Evolutionary conservation across 441 rosid genomes (phyloP).

Genomic region (Pelargonium myrrhifolium): DNA sequence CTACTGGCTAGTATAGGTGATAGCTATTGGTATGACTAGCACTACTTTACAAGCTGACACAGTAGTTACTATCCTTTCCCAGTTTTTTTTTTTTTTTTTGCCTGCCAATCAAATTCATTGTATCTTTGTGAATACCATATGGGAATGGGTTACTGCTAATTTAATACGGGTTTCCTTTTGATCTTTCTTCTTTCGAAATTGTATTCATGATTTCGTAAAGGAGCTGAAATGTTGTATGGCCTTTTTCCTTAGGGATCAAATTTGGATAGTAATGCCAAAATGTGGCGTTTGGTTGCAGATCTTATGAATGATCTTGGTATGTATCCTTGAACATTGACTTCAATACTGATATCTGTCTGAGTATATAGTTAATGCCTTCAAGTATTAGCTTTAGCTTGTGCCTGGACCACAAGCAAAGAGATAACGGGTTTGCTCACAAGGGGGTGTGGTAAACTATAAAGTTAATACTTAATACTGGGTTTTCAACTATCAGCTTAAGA

Average conservation of each 20-base stretch:
- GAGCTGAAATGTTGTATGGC: slow-evolving; percentile 11
- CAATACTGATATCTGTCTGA: not conserved
- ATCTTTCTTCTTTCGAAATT: not conserved
- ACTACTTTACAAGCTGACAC: not conserved
- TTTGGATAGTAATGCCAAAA: slow-evolving; percentile 88
- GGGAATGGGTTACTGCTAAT: not conserved
- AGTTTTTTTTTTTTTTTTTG: not conserved
- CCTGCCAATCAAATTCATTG: not conserved
- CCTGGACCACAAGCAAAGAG: no score
- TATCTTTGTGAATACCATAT: not conserved
- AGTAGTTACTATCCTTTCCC: not conserved
- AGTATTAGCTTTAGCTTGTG: no score
- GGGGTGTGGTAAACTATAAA: no score
- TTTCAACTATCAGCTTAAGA: no score
- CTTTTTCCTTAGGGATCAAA: slow-evolving; percentile 65
- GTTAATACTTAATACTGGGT: no score
- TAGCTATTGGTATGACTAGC: not conserved
- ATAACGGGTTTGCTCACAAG: no score
- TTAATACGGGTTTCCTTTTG: not conserved
- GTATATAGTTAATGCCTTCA: no score
- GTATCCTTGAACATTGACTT: slow-evolving; percentile 12
- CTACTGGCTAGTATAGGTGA: not conserved
- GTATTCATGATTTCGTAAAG: not conserved
- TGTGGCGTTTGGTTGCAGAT: slow-evolving; percentile 97
- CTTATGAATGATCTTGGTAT: slow-evolving; percentile 91